Evolutionary conservation across 2,329 filamentous ascomycete species (phyloP).

Genomic region (Pseudocercospora fuligena): DNA sequence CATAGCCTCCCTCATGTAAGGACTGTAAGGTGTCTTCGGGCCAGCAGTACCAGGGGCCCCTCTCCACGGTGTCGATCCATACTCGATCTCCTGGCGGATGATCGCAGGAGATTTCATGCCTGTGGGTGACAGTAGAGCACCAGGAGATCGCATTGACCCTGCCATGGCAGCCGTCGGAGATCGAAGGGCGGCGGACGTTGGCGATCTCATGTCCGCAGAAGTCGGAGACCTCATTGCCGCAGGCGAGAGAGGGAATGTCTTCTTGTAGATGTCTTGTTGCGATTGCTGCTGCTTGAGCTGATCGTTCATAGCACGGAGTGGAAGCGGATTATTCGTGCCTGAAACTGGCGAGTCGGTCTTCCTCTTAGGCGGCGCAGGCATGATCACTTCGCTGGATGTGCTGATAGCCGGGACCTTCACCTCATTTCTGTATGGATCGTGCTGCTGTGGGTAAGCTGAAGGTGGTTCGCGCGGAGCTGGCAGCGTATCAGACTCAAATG

Average conservation of each 20-base stretch:
- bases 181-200: not conserved
- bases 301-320: constrained; percentile 18
- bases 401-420: not conserved
- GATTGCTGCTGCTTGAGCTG: constrained; percentile 6
- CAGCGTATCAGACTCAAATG: constrained; percentile 29
- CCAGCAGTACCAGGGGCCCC: not conserved
- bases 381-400: not conserved
- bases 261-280: not conserved
- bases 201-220: not conserved
- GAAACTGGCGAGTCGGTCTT: not conserved
- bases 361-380: not conserved
- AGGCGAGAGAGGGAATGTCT: constrained; percentile 3
- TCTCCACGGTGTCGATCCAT: not conserved
- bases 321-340: constrained; percentile 1
- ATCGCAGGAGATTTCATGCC: constrained; percentile 50
- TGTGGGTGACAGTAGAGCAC: constrained; percentile 3
- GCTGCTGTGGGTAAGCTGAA: constrained; percentile 27
- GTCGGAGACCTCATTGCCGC: constrained; percentile 1
- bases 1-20: constrained; percentile 79
- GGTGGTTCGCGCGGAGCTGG: constrained; percentile 36
- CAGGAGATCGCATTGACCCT: not conserved
- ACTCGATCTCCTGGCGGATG: constrained; percentile 8
- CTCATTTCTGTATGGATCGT: not conserved
- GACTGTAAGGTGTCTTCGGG: constrained; percentile 60
- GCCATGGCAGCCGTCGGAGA: not conserved